Evolutionary conservation across 164 flowering plant genomes (phyloP), one percentile per base, ranked within the genome.

Genomic region (Stephania cephalantha): DNA sequence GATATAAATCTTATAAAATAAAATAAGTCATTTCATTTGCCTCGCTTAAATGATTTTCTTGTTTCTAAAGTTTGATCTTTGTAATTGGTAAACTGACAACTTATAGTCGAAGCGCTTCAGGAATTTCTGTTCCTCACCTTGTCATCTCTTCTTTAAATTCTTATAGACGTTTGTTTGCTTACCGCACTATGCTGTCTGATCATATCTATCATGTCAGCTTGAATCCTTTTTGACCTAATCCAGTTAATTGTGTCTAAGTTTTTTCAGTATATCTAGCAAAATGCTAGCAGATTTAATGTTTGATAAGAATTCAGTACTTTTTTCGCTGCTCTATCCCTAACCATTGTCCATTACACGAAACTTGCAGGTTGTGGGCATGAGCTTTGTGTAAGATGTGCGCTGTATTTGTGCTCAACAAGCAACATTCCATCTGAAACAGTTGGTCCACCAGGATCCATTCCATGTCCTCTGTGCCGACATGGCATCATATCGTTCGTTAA

Each of bases 391-490:
- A 87, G 87, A 74, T 95, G 99, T 81, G 98, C 97, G 6, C 90
- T 91, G 76, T 91, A 90, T 76, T 93, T 95, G 35, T 93, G 97
- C 84, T 93, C 97, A 45, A 85, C 99, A 42, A 88, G 87, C 84
- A 88, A 85, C 83, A 84, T 83, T 35, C 78, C 92, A 63, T 85
- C 95, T 0, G 97, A 85, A 75, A 76, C 74, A 50, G 78, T 78
- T 1, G 88, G 88, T 20, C 92, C 94, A 12, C 87, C 93, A 5
- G 98, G 98, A 3, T 88, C 97, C 68, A 91, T 95, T 79, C 92
- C 99, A 9, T 93, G 99, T 76, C 99, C 99, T 50, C 92, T 95
- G 15, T 95, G 98, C 63, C 85, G 98, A 50, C 86, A 88, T 71
- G 91, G 95, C 25, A 91, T 95, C 42, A 77, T 86, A 13, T 88